Conservation (phyloP, 108 stramenopile genomes). For the Cyclotella kingstonii region DNA sequence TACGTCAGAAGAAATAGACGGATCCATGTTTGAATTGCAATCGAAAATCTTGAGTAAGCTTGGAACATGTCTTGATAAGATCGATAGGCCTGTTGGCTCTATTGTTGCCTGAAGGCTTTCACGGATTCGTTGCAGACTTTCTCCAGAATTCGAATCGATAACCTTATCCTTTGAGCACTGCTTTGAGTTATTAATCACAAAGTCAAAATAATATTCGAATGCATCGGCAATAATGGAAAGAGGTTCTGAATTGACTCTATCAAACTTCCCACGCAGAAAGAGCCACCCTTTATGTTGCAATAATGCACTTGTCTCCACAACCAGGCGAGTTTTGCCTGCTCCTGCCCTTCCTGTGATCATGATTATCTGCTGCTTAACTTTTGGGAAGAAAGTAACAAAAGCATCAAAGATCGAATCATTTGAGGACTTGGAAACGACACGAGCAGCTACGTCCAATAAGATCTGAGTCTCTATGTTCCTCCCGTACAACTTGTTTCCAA, state of each 20-base stretch:
- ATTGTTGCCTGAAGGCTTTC: slow-evolving; percentile 4
- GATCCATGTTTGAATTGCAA: neutral
- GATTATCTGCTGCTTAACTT: slow-evolving; percentile 1
- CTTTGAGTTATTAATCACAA: neutral
- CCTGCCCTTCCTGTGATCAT: slow-evolving; percentile 48
- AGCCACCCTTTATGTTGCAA: slow-evolving; percentile 25
- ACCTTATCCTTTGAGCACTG: neutral
- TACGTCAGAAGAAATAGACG: neutral
- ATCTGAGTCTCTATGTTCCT: slow-evolving; percentile 11
- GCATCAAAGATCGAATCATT: slow-evolving; percentile 12
- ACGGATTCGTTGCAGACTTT: slow-evolving; percentile 1
- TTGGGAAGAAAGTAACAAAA: neutral
- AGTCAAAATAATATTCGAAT: slow-evolving; percentile 19
- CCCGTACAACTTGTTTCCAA: slow-evolving; percentile 21
- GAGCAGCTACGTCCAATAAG: slow-evolving; percentile 10
- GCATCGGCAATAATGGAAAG: slow-evolving; percentile 24
- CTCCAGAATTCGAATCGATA: neutral
- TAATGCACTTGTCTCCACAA: neutral
- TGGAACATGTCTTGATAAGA: slow-evolving; percentile 22
- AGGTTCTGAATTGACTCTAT: slow-evolving; percentile 24
- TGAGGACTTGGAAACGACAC: neutral
- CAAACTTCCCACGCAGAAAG: slow-evolving; percentile 34
- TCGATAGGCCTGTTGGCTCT: slow-evolving; percentile 1
- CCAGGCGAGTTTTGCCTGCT: slow-evolving; percentile 58
- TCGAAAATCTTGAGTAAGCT: slow-evolving; percentile 5